Evolutionary conservation across 805 yeast species (phyloP), one percentile per base, ranked within the genome.

Genomic region (Sugiyamaella mastotermitis): DNA sequence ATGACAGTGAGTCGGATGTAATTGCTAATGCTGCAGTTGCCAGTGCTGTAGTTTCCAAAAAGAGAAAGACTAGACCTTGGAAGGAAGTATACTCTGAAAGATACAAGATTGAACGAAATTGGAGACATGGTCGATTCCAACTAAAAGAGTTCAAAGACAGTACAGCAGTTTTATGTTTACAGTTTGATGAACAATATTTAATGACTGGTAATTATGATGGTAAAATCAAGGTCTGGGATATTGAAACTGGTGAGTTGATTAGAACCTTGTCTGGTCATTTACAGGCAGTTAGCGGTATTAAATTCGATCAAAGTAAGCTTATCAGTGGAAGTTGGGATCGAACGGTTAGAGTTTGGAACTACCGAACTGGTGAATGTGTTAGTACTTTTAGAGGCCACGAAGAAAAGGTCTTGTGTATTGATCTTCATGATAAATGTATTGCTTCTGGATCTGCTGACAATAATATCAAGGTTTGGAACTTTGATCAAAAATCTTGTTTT

Each of bases 401-500:
- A 35, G 92, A 83, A 53, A 78, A 85, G 35, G 95, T 92, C 3
- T 68, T 83, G 29, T 76, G 84, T 47, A 86, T 92, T 37, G 97
- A 90, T 59, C 83, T 86, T 49, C 76, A 75, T 47, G 72, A 75
- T 46, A 85, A 84, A 52, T 69, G 85, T 21, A 87, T 92, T 53
- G 97, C 87, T 1, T 80, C 92, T 7, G 98, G 97, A 0, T 80
- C 94, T 24, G 95, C 95, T 0, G 98, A 92, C 62, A 73, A 76
- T 46, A 86, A 95, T 0, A 82, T 92, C 38, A 86, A 87, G 59
- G 88, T 92, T 10, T 92, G 98, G 98, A 94, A 92, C 58, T 95
- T 92, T 32, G 95, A 84, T 56, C 77, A 87, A 5, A 71, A 95
- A 62, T 83, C 94, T 1, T 92, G 97, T 56, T 85, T 82, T 60